Conservation (phyloP, 75 land plant genomes). For the Picea sitchensis region DNA sequence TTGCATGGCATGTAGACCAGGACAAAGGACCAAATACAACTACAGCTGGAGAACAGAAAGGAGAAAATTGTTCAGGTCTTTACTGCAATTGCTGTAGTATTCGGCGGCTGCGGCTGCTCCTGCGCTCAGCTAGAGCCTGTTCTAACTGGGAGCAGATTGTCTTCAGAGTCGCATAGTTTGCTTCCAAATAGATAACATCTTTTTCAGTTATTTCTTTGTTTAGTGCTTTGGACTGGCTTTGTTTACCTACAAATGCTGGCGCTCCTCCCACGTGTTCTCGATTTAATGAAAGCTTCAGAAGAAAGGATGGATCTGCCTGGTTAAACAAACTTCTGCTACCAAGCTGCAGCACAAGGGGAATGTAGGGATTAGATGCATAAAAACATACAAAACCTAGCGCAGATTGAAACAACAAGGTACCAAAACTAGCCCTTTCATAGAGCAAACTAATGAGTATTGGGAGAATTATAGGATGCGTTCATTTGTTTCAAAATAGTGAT, state of each 20-base stretch:
- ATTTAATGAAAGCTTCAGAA: slow-evolving; percentile 15
- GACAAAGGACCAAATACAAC: neutral
- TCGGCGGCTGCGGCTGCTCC: slow-evolving; percentile 27
- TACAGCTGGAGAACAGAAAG: neutral
- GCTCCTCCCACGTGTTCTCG: slow-evolving; percentile 1
- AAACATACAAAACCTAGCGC: neutral
- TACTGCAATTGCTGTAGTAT: slow-evolving; percentile 15
- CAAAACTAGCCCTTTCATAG: neutral
- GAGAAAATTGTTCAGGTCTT: neutral
- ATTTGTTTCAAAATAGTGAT: no score
- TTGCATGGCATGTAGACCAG: neutral
- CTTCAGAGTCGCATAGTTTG: slow-evolving; percentile 30
- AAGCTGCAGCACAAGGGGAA: slow-evolving; percentile 17
- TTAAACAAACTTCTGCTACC: slow-evolving; percentile 34
- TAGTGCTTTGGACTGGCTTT: slow-evolving; percentile 10
- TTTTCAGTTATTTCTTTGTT: slow-evolving; percentile 10
- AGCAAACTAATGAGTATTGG: no score
- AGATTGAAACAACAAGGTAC: neutral
- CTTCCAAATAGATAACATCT: slow-evolving; percentile 21
- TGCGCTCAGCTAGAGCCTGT: slow-evolving; percentile 29
- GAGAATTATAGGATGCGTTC: no score
- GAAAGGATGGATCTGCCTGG: slow-evolving; percentile 21
- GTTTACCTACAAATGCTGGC: neutral
- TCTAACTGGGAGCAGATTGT: slow-evolving; percentile 29
- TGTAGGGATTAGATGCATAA: neutral